Percentiles rank a stretch among this genome's conserved stretches.
Conservation (phyloP, 148 eudicot species). For the Euryodendron excelsum region DNA sequence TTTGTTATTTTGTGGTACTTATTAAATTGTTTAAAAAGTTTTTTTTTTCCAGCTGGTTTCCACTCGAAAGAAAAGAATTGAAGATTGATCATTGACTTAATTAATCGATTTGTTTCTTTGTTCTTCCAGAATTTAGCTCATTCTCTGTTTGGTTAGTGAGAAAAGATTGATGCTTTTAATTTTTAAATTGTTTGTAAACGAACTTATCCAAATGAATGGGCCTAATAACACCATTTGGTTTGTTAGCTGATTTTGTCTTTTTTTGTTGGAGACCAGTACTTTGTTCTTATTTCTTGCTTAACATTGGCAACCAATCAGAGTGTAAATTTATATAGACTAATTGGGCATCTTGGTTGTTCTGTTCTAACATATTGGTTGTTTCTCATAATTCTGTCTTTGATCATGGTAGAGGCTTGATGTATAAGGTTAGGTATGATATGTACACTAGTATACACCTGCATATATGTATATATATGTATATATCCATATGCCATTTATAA, state of each 20-base stretch:
- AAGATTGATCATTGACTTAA: not conserved
- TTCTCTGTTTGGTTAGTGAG: not conserved
- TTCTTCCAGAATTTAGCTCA: not conserved
- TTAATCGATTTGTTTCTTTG: not conserved
- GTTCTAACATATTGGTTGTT: not conserved
- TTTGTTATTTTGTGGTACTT: not conserved
- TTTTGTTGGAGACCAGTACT: not conserved
- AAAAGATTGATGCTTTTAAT: not conserved
- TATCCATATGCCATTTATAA: too few species aligned
- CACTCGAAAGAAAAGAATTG: not conserved
- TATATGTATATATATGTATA: too few species aligned
- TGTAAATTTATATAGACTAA: not conserved
- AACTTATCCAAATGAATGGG: not conserved
- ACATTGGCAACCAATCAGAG: not conserved
- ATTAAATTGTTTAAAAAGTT: not conserved
- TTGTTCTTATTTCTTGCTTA: not conserved
- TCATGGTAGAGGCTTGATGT: too few species aligned
- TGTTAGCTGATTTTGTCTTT: not conserved
- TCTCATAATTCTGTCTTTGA: not conserved
- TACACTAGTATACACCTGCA: too few species aligned
- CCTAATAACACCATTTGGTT: not conserved
- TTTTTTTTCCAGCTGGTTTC: not conserved
- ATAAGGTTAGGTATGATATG: too few species aligned
- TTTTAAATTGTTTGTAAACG: not conserved
- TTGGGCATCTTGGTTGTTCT: not conserved